Percentiles rank a stretch among this genome's conserved stretches.
Conservation (phyloP, 495 filamentous ascomycete genomes). For the Podospora pseudopauciseta region DNA sequence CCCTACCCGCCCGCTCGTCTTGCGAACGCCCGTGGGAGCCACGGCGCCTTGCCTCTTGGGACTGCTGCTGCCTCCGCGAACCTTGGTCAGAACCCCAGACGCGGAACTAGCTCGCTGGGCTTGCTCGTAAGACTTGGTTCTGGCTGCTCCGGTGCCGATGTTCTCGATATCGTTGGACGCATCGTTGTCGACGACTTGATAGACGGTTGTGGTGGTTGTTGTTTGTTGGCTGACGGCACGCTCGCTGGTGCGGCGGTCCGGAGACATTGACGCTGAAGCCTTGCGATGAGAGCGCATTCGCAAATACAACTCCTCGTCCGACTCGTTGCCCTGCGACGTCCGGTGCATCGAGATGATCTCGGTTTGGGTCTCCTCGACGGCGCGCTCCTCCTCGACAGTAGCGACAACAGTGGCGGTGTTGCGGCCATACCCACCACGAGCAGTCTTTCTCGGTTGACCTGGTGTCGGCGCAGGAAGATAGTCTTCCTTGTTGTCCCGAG, state of each 20-base stretch:
- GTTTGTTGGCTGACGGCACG: slow-evolving; percentile 53
- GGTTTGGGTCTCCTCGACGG: slow-evolving; percentile 26
- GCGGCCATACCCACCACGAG: slow-evolving; percentile 46
- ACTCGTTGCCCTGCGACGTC: slow-evolving; percentile 57
- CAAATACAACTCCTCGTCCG: slow-evolving; percentile 72
- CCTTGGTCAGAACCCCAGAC: slow-evolving; percentile 68
- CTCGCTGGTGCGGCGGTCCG: slow-evolving; percentile 34
- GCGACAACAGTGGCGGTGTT: slow-evolving; percentile 31
- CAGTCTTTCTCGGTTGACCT: slow-evolving; percentile 89
- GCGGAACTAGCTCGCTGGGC: slow-evolving; percentile 58
- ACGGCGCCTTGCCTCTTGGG: slow-evolving; percentile 54
- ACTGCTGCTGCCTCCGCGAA: slow-evolving; percentile 59
- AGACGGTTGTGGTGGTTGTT: slow-evolving; percentile 60
- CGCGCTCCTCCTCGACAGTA: slow-evolving; percentile 43
- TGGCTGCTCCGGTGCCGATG: slow-evolving; percentile 39
- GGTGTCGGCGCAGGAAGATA: slow-evolving; percentile 93
- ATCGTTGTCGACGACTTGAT: slow-evolving; percentile 54
- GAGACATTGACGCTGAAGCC: slow-evolving; percentile 39
- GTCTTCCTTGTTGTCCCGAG: slow-evolving; percentile 58
- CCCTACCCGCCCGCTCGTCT: slow-evolving; percentile 89
- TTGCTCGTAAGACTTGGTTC: slow-evolving; percentile 63
- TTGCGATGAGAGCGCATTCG: slow-evolving; percentile 64
- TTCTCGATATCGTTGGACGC: slow-evolving; percentile 55
- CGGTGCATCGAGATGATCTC: slow-evolving; percentile 51
- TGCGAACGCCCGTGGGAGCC: slow-evolving; percentile 65